Percentiles rank a stretch among this genome's conserved stretches.
Evolutionary conservation across 108 stramenopile species (phyloP).

Genomic region (Fistulifera pelliculosa): DNA sequence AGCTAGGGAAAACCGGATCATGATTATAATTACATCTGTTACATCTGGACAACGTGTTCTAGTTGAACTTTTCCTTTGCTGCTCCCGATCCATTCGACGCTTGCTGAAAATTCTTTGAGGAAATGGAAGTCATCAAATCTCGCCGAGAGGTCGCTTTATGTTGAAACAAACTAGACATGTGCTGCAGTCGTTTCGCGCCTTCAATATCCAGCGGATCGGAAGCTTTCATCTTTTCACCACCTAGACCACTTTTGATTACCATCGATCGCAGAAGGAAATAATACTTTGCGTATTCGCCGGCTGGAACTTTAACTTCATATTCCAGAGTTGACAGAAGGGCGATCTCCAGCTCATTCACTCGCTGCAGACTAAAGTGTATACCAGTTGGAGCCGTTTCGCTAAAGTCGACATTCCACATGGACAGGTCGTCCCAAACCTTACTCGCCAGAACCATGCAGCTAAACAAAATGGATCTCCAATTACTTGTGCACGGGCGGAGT

Average conservation of each 20-base stretch:
- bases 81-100: slow-evolving; percentile 16
- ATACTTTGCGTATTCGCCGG: slow-evolving; percentile 94
- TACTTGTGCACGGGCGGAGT: slow-evolving; percentile 54
- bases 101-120: not conserved
- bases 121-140: slow-evolving; percentile 8
- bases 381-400: slow-evolving; percentile 48
- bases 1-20: too few relatives aligned
- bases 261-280: slow-evolving; percentile 88
- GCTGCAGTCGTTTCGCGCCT: slow-evolving; percentile 42
- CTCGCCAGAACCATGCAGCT: slow-evolving; percentile 86
- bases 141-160: slow-evolving; percentile 12
- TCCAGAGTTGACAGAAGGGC: slow-evolving; percentile 55
- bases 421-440: slow-evolving; percentile 97
- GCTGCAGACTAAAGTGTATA: slow-evolving; percentile 70
- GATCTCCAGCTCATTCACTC: slow-evolving; percentile 90
- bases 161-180: slow-evolving; percentile 16
- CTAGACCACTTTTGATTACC: slow-evolving; percentile 67
- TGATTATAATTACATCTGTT: too few relatives aligned
- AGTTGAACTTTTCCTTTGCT: slow-evolving; percentile 32
- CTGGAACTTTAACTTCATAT: slow-evolving; percentile 85
- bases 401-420: slow-evolving; percentile 95
- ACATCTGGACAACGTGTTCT: slow-evolving; percentile 68
- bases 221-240: slow-evolving; percentile 40
- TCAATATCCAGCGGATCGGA: slow-evolving; percentile 63
- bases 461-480: slow-evolving; percentile 89